phyloP scores from a whole-genome alignment of 495 filamentous ascomycete species.

The Podospora pseudopauciseta region DNA sequence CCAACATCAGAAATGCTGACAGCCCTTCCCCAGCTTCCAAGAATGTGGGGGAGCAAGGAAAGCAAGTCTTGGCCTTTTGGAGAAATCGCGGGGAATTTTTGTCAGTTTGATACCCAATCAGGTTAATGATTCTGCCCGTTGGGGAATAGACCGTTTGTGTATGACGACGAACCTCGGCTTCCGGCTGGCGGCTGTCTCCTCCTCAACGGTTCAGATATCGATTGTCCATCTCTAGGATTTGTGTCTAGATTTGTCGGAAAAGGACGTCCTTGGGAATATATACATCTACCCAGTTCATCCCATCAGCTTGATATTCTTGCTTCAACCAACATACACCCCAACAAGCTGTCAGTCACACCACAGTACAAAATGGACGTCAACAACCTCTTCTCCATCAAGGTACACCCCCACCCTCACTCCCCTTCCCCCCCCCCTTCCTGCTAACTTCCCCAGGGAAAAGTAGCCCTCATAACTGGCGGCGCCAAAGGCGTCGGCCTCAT shows the following conservation, averaged over 20 bases:
- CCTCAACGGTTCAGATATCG: background rate
- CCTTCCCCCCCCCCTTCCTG: background rate
- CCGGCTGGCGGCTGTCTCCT: background rate
- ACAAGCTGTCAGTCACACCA: background rate
- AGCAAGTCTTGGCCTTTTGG: constrained; percentile 6
- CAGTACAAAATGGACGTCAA: constrained; percentile 48
- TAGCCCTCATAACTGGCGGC: constrained; percentile 42
- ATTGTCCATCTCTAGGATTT: background rate
- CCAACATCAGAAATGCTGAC: background rate
- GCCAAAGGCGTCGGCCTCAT: constrained; percentile 68
- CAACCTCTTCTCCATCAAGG: constrained; percentile 58
- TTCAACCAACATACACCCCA: background rate
- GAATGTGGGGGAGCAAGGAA: constrained; percentile 2
- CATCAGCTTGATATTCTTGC: background rate
- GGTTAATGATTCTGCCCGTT: background rate
- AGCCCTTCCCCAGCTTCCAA: background rate
- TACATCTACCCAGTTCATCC: background rate
- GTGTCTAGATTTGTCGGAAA: background rate
- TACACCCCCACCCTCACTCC: constrained; percentile 27
- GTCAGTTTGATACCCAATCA: background rate
- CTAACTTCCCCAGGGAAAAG: constrained; percentile 32
- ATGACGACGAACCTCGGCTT: background rate
- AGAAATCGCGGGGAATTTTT: constrained; percentile 7
- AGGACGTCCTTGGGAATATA: background rate
- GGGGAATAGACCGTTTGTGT: background rate